phyloP scores from a whole-genome alignment of 225 moss, liverwort and hornwort species.

The Lunularia cruciata region DNA sequence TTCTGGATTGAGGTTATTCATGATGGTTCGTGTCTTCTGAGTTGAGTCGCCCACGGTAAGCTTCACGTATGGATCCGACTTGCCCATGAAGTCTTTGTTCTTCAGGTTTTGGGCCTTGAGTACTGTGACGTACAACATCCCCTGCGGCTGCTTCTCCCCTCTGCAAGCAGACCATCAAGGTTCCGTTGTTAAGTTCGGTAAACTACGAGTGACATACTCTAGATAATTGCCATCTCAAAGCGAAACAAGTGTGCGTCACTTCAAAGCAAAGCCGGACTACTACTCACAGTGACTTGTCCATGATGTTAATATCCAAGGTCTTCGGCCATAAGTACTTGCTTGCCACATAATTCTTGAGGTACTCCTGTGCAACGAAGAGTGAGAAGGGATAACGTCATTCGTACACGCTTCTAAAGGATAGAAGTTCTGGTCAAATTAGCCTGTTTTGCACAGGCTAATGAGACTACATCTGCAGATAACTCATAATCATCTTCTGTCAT shows the following conservation, averaged over 20 bases:
- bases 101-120: conserved; percentile 48
- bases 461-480: not conserved
- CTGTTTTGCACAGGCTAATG: not conserved
- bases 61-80: conserved; percentile 93
- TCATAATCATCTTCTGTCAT: no score
- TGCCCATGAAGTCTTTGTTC: conserved; percentile 85
- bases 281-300: conserved; percentile 72
- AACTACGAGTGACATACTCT: no score
- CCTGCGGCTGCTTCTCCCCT: conserved; percentile 23
- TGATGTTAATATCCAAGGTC: conserved; percentile 68
- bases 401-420: not conserved
- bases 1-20: conserved; percentile 78
- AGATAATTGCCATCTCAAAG: no score
- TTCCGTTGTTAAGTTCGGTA: not conserved
- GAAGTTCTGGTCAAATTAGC: not conserved
- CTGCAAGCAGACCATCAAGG: not conserved
- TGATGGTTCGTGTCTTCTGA: conserved; percentile 59
- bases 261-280: not conserved
- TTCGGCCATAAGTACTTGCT: conserved; percentile 95
- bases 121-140: conserved; percentile 68
- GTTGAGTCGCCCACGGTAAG: conserved; percentile 61
- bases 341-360: conserved; percentile 71
- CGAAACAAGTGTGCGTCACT: no score
- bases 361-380: conserved; percentile 50
- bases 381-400: not conserved